Percentiles rank a stretch among this genome's conserved stretches.
These are phyloP conservation scores for Oryza glaberrima DNA, from an alignment of 176 grass and related monocot genomes.

Conservation along the genomic window DNA sequence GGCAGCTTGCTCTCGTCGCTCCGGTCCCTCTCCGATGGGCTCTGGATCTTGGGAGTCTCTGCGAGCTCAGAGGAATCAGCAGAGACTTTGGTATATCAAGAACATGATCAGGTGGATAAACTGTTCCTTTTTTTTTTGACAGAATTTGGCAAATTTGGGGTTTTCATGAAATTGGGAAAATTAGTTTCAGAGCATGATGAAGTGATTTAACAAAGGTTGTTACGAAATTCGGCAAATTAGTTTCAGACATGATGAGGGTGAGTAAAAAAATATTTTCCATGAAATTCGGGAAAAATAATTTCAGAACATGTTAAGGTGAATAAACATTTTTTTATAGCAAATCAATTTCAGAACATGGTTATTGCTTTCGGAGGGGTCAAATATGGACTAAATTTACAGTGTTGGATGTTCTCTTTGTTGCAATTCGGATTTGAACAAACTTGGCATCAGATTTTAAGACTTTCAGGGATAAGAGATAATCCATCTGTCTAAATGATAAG, in stretches of 20 bases:
- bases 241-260: background rate
- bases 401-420: background rate
- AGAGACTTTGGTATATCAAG: background rate
- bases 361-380: background rate
- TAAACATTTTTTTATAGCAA: background rate
- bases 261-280: background rate
- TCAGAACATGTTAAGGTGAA: background rate
- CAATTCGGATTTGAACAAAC: conserved; percentile 12
- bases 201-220: background rate
- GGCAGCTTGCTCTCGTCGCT: conserved; percentile 63
- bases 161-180: background rate
- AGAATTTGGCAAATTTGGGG: background rate
- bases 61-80: background rate
- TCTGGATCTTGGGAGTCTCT: conserved; percentile 70
- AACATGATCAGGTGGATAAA: background rate
- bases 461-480: background rate
- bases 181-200: background rate
- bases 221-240: background rate
- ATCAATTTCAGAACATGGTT: background rate
- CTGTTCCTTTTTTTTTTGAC: background rate
- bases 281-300: background rate
- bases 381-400: background rate
- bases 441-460: background rate
- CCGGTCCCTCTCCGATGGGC: conserved; percentile 58
- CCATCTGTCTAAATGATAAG: background rate